Percentiles rank a stretch among this genome's conserved stretches.
These are phyloP conservation scores for Diaporthe ilicicola DNA, from an alignment of 2,329 filamentous ascomycete genomes.

Conservation along the genomic window DNA sequence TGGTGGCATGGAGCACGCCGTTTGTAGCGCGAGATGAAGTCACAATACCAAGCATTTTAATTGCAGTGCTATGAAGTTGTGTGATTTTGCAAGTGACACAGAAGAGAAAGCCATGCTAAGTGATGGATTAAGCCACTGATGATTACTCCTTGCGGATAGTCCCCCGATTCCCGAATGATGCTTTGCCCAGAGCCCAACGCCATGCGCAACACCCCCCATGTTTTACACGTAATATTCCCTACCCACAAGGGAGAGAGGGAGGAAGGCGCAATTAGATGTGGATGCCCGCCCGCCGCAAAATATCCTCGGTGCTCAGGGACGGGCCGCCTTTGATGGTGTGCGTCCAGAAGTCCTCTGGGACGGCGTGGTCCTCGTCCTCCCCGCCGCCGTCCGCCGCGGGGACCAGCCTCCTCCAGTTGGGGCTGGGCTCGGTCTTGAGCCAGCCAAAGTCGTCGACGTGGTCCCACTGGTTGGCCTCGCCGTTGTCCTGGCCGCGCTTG, in stretches of 20 bases:
- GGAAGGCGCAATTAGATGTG: constrained; percentile 33
- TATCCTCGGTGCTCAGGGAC: constrained; percentile 69
- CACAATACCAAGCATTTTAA: background rate
- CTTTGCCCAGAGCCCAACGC: constrained; percentile 17
- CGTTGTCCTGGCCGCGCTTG: constrained; percentile 39
- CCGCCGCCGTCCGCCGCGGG: constrained; percentile 66
- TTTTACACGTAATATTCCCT: background rate
- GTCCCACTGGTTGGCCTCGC: constrained; percentile 77
- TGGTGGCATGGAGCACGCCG: background rate
- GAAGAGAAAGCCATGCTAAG: background rate
- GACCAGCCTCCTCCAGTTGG: constrained; percentile 85
- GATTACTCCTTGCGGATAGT: background rate
- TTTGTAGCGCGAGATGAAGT: background rate
- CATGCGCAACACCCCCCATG: background rate
- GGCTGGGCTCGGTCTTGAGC: constrained; percentile 85
- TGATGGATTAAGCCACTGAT: background rate
- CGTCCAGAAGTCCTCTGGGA: constrained; percentile 73
- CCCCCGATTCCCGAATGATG: constrained; percentile 7
- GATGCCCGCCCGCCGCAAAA: constrained; percentile 63
- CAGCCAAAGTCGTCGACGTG: constrained; percentile 98
- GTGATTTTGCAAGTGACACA: background rate
- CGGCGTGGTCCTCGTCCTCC: constrained; percentile 28
- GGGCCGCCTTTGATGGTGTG: constrained; percentile 71
- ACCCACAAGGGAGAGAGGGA: background rate
- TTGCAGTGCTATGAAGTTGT: constrained; percentile 3